phyloP scores from a whole-genome alignment of 306 rosid genomes.

The Alnus glutinosa region DNA sequence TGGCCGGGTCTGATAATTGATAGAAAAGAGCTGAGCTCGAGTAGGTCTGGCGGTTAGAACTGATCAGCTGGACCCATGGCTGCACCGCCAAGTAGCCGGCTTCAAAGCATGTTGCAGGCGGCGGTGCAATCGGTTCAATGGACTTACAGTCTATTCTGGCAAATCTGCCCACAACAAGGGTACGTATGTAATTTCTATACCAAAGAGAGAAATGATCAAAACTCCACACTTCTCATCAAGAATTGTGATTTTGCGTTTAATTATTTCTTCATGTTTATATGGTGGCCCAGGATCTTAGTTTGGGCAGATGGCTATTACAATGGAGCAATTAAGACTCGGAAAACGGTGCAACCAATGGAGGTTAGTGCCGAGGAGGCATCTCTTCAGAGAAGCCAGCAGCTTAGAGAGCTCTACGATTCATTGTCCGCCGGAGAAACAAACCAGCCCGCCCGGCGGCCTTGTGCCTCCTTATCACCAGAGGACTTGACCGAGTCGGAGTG shows the following conservation, averaged over 20 bases:
- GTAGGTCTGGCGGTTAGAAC: conserved; percentile 18
- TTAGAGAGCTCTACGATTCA: conserved; percentile 82
- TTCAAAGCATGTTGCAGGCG: conserved; percentile 73
- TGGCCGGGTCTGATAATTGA: background rate
- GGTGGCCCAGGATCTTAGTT: conserved; percentile 53
- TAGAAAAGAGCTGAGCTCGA: background rate
- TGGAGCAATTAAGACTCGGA: conserved; percentile 92
- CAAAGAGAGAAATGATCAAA: background rate
- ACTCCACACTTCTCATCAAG: too few relatives aligned
- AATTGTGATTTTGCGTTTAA: too few relatives aligned
- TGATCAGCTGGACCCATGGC: conserved; percentile 38
- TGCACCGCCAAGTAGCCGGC: conserved; percentile 45
- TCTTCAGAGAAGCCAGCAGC: conserved; percentile 92
- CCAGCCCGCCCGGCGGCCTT: conserved; percentile 75
- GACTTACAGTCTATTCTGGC: conserved; percentile 98
- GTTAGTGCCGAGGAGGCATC: conserved; percentile 73
- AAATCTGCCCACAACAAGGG: conserved; percentile 80
- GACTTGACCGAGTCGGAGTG: conserved; percentile 95
- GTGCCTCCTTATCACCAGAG: conserved; percentile 91
- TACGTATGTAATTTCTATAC: conserved; percentile 15
- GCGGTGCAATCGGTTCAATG: conserved; percentile 97
- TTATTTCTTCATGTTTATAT: background rate
- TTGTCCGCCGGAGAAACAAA: conserved; percentile 75
- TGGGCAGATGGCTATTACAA: conserved; percentile 98
- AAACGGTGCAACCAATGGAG: conserved; percentile 93